Base-by-base conservation (phyloP, 2,329 filamentous ascomycete species). In the Neodidymelliopsis sp. region DNA sequence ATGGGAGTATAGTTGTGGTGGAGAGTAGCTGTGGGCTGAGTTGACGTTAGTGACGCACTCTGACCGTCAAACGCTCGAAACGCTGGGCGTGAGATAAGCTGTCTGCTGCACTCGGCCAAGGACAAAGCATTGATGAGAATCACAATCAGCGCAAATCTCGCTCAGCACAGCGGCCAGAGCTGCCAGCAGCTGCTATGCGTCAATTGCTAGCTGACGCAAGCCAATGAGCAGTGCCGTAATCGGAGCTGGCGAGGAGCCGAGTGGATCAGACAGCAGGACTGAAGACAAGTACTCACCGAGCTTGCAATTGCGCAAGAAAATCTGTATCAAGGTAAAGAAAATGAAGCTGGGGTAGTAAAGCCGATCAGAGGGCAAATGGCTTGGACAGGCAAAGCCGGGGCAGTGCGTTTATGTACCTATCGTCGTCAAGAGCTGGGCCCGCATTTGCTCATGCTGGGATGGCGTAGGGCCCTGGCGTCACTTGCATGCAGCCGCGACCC, bases 341-440 rank as follows among this genome's bases (percentile, higher is more conserved):
- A 16, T 8, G 40, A n/a, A 45, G 47, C 20, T 40, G 11, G 18
- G 31, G n/a, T 23, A 18, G 16, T 12, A 7, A 30, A 24, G 30
- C 13, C 19, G 47, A 40, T 27, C 47, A 45, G 37, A 37, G 38
- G 37, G 49, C 53, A 59, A 62, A 57, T 49, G 54, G 55, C 56
- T 58, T 60, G 58, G 56, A 42, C 29, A 36, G 47, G 40, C 40
- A 45, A 40, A 35, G 53, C 53, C 45, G 60, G 56, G 59, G 54
- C 44, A 54, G 47, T 41, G 57, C 54, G 53, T 51, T 66, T 68
- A 68, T 65, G 61, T 67, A 65, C 55, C 45, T 37, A 56, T 42
- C 41, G 44, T 44, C 25, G 49, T 48, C 47, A 30, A 54, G 57
- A 51, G 42, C 49, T 57, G 54, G 62, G 63, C 65, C 63, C 63